These are phyloP conservation scores for Funneliformis mosseae DNA, from an alignment of 192 early-diverging fungal species.

Conservation along the genomic window DNA sequence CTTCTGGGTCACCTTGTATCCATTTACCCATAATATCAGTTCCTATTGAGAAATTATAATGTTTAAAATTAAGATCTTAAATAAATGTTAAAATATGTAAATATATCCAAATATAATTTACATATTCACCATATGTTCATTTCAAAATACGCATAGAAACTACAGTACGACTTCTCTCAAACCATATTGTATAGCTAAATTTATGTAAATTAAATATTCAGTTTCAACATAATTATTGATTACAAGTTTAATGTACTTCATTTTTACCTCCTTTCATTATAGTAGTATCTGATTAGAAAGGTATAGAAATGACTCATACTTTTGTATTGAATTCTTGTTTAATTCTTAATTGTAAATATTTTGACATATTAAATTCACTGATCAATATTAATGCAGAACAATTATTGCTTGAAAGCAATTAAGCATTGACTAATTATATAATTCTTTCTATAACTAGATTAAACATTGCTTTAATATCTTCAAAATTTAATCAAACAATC, in stretches of 20 bases:
- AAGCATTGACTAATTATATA: constrained; percentile 51
- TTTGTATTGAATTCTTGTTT: constrained; percentile 51
- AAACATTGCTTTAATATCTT: constrained; percentile 38
- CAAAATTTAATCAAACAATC: neutral
- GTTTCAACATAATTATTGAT: neutral
- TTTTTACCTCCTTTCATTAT: constrained; percentile 54
- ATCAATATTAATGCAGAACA: constrained; percentile 54
- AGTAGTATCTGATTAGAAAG: constrained; percentile 50
- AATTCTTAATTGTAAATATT: constrained; percentile 54
- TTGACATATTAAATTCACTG: constrained; percentile 55
- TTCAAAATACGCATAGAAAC: neutral
- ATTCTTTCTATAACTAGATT: constrained; percentile 57
- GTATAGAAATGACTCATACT: constrained; percentile 51
- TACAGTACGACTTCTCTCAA: neutral
- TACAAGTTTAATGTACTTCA: neutral
- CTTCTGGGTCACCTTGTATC: neutral
- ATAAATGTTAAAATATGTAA: neutral
- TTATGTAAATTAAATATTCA: neutral
- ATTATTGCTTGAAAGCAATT: constrained; percentile 40
- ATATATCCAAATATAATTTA: neutral
- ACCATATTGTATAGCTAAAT: neutral
- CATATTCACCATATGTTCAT: neutral
- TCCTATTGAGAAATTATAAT: neutral
- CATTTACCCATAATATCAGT: neutral
- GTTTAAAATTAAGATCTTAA: neutral